phyloP scores from a whole-genome alignment of 2,329 filamentous ascomycete species.

The Fusarium equiseti region DNA sequence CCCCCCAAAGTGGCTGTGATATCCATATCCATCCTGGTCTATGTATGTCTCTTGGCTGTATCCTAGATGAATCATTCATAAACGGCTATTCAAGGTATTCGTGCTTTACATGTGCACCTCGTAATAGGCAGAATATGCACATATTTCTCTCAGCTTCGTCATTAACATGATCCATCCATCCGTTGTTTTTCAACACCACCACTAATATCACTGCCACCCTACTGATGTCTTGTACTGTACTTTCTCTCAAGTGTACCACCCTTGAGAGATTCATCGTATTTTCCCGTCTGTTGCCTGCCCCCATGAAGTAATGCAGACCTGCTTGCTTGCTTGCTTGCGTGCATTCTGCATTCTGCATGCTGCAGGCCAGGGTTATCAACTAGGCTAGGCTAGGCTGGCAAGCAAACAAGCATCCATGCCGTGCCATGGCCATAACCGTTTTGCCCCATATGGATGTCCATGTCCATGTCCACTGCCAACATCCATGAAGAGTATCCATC shows the following conservation, averaged over 20 bases:
- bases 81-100: neutral
- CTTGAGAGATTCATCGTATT: slow-evolving; percentile 33
- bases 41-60: slow-evolving; percentile 11
- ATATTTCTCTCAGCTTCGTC: slow-evolving; percentile 14
- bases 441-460: slow-evolving; percentile 25
- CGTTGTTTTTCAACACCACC: slow-evolving; percentile 10
- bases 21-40: slow-evolving; percentile 26
- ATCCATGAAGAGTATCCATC: slow-evolving; percentile 23
- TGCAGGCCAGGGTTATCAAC: neutral
- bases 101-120: slow-evolving; percentile 14
- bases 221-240: neutral
- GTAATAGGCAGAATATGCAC: slow-evolving; percentile 16
- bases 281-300: slow-evolving; percentile 33
- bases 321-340: neutral
- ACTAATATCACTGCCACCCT: slow-evolving; percentile 6
- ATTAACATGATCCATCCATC: slow-evolving; percentile 21
- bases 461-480: neutral
- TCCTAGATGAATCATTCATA: neutral
- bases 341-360: slow-evolving; percentile 3
- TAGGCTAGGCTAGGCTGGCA: neutral
- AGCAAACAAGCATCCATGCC: slow-evolving; percentile 5
- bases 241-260: neutral
- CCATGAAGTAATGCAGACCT: slow-evolving; percentile 13
- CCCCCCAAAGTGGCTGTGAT: slow-evolving; percentile 4
- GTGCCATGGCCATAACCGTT: slow-evolving; percentile 22